Evolutionary conservation across 1,139 yeast genomes (phyloP), one percentile per base, ranked within the genome.

Genomic region (Diutina mesorugosa): DNA sequence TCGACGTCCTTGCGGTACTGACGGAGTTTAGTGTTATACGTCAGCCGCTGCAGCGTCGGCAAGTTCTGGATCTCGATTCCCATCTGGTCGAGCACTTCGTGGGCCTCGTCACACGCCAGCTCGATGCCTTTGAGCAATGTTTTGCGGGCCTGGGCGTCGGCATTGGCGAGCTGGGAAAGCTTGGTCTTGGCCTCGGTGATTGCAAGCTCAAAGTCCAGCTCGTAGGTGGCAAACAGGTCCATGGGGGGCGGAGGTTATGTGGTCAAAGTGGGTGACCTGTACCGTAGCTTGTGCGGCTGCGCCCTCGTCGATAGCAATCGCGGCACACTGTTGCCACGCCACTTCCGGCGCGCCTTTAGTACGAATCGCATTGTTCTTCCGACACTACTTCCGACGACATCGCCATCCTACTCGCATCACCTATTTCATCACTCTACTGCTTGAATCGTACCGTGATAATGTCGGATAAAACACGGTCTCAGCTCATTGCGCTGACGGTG

Each of bases 31-130:
- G 89, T 74, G 65, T 90, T 90, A 65, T 79, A 85, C 12, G 81
- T 71, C 1, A 90, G 79, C 58, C 96, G 74, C 61, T 83, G 79
- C 55, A 79, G 79, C 1, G 90, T 83, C 6, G 96, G 90, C 56
- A 90, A 78, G 64, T 85, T 86, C 66, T 87, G 93, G 1, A 89
- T 87, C 66, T 89, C 96, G 50, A 89, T 76, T 45, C 81, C 78
- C 84, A 90, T 83, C 63, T 90, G 95, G 65, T 88, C 95, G 55
- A 87, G 73, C 63, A 87, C 77, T 66, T 89, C 96, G 57, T 83
- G 78, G 45, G 90, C 87, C 66, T 89, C 95, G 63, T 87, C 95
- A 29, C 85, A 76, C 35, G 88, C 81, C 51, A 80, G 75, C 65
- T 87, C 91, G 8, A 84, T 79, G 4, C 85, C 81, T 60, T 79